Percentiles rank a stretch among this genome's conserved stretches.
phyloP scores from a whole-genome alignment of 371 early-diverging fungal species.

The Batrachochytrium dendrobatidis region DNA sequence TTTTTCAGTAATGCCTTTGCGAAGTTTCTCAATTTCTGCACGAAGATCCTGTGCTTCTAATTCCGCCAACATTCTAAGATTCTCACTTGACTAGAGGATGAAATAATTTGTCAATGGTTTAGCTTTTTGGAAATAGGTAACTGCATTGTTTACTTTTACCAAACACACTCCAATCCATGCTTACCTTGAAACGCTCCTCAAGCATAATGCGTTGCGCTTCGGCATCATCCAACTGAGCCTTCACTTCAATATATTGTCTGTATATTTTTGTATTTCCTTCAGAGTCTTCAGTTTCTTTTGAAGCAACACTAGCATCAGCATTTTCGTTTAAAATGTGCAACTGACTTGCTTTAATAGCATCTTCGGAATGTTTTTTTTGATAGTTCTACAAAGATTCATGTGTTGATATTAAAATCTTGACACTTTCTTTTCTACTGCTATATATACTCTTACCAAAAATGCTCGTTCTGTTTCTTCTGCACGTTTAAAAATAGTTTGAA shows the following conservation, averaged over 20 bases:
- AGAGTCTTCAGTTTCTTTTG: background rate
- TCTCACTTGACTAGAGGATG: constrained; percentile 17
- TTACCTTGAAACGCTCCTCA: constrained; percentile 26
- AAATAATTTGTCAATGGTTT: background rate
- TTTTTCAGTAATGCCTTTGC: constrained; percentile 31
- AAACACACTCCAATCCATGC: constrained; percentile 9
- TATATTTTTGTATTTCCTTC: constrained; percentile 7
- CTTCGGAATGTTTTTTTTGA: constrained; percentile 32
- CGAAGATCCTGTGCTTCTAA: constrained; percentile 33
- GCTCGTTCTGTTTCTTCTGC: constrained; percentile 42
- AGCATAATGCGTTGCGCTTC: constrained; percentile 25
- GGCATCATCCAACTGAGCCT: constrained; percentile 17
- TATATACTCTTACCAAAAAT: constrained; percentile 21
- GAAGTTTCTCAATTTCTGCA: constrained; percentile 33
- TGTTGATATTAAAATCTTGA: background rate
- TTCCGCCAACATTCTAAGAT: constrained; percentile 33
- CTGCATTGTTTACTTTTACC: background rate
- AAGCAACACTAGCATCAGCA: background rate
- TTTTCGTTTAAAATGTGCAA: constrained; percentile 13
- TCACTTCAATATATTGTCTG: constrained; percentile 12
- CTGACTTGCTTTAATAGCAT: constrained; percentile 25
- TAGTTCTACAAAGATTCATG: constrained; percentile 16
- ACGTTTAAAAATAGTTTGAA: constrained; percentile 36
- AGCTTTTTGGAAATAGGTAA: background rate
- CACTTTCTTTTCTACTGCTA: background rate